Percentiles rank a stretch among this genome's conserved stretches.
Conservation (phyloP, 129 eudicot species). For the Chrysanthemum seticuspe region DNA sequence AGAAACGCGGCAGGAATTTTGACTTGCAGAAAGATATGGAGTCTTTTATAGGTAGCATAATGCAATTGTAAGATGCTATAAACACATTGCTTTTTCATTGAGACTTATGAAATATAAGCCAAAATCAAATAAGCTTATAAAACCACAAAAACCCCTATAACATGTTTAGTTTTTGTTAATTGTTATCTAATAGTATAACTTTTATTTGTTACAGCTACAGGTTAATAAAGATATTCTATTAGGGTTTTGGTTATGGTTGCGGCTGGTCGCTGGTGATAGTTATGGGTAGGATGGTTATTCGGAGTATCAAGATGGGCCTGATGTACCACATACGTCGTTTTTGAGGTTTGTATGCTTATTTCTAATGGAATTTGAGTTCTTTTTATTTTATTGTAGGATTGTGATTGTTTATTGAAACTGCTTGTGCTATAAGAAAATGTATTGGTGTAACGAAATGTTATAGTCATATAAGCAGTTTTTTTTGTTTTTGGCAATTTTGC, state of each 20-base stretch:
- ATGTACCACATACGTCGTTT: conserved; percentile 51
- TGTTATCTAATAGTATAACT: background rate
- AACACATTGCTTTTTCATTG: too few species aligned
- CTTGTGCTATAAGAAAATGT: too few species aligned
- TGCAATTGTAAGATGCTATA: background rate
- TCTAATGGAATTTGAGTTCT: background rate
- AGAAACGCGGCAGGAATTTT: conserved; percentile 1
- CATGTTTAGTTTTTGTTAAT: background rate
- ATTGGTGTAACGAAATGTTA: too few species aligned
- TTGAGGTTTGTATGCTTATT: conserved; percentile 46
- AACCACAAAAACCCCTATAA: too few species aligned
- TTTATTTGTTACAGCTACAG: background rate
- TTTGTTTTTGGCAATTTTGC: too few species aligned
- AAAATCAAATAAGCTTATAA: too few species aligned
- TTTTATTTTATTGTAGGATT: too few species aligned
- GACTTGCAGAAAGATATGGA: background rate
- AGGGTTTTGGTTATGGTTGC: conserved; percentile 42
- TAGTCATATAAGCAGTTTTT: too few species aligned
- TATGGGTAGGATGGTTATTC: conserved; percentile 30
- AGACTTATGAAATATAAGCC: background rate
- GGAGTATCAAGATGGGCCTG: conserved; percentile 31
- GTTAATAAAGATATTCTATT: background rate
- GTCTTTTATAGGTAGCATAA: conserved; percentile 10
- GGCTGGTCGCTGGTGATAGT: conserved; percentile 25
- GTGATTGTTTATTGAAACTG: too few species aligned